A percentile compares a stretch with the other conserved stretches of the same genome.
Evolutionary conservation across 2,329 filamentous ascomycete species (phyloP).

Genomic region (Pseudogymnoascus sp.): DNA sequence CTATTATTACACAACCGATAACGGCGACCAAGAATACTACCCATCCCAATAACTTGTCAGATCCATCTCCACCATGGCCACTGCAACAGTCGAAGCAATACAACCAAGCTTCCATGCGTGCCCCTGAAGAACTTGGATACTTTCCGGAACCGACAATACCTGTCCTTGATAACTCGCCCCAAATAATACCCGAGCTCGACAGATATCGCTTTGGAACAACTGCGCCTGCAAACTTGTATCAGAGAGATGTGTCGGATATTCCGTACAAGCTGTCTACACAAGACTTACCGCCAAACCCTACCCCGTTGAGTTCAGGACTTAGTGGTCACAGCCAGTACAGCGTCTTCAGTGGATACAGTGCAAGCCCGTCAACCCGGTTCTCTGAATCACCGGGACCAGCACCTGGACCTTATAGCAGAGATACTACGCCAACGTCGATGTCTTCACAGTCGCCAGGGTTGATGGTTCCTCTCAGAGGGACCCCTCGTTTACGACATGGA

Average conservation of each 20-base stretch:
- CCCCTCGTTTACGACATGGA: slow-evolving; percentile 39
- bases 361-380: slow-evolving; percentile 67
- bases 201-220: slow-evolving; percentile 47
- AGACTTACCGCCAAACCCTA: slow-evolving; percentile 55
- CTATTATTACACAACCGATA: slow-evolving; percentile 35
- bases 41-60: slow-evolving; percentile 14
- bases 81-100: neutral
- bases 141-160: slow-evolving; percentile 18
- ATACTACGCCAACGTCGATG: slow-evolving; percentile 71
- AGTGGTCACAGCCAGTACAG: slow-evolving; percentile 30
- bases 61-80: slow-evolving; percentile 12
- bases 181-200: slow-evolving; percentile 47
- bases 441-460: slow-evolving; percentile 66
- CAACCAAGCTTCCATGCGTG: neutral
- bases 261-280: slow-evolving; percentile 55
- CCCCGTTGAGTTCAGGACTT: slow-evolving; percentile 54
- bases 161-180: slow-evolving; percentile 33
- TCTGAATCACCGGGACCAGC: slow-evolving; percentile 56
- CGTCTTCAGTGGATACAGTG: slow-evolving; percentile 48
- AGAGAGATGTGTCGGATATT: slow-evolving; percentile 37
- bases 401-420: slow-evolving; percentile 64
- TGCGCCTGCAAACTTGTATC: slow-evolving; percentile 26
- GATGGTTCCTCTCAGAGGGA: slow-evolving; percentile 36
- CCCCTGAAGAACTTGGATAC: neutral
- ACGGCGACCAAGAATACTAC: slow-evolving; percentile 15